Conservation (phyloP, 1,284 basidiomycete species). For the Hypsizygus ulmarius region DNA sequence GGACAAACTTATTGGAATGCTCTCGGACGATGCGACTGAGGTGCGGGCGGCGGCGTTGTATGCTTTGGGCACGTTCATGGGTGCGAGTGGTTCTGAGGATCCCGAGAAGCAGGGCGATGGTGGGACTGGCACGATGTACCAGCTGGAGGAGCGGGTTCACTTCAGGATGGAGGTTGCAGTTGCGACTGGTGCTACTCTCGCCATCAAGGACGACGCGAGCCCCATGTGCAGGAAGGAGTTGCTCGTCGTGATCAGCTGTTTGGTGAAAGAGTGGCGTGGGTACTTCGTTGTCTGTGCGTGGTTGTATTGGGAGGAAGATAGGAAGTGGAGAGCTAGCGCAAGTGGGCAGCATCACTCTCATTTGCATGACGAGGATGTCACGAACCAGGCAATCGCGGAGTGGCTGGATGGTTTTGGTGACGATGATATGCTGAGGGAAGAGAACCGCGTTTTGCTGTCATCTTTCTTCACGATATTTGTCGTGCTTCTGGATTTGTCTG, state of each 20-base stretch:
- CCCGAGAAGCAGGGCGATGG: constrained; percentile 73
- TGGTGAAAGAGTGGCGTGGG: constrained; percentile 95
- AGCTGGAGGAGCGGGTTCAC: constrained; percentile 77
- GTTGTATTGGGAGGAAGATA: constrained; percentile 90
- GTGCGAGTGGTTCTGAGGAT: constrained; percentile 78
- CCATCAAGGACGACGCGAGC: constrained; percentile 91
- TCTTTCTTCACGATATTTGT: constrained; percentile 94
- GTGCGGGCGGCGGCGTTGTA: constrained; percentile 91
- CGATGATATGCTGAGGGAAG: constrained; percentile 67
- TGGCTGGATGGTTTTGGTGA: constrained; percentile 72
- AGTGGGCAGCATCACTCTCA: constrained; percentile 33
- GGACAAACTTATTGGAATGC: constrained; percentile 80
- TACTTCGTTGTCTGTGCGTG: constrained; percentile 96
- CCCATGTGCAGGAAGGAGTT: constrained; percentile 97
- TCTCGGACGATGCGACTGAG: constrained; percentile 90
- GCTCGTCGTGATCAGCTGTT: constrained; percentile 86
- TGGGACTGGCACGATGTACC: constrained; percentile 83
- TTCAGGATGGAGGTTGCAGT: constrained; percentile 79
- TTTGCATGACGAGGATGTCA: constrained; percentile 58
- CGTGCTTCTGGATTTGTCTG: constrained; percentile 86
- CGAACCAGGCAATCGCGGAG: constrained; percentile 68
- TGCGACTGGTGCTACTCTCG: constrained; percentile 71
- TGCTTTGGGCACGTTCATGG: constrained; percentile 92
- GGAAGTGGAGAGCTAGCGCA: constrained; percentile 47
- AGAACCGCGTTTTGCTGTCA: constrained; percentile 81